Evolutionary conservation across 164 flowering plant species (phyloP).

Genomic region (Stephania yunnanensis): DNA sequence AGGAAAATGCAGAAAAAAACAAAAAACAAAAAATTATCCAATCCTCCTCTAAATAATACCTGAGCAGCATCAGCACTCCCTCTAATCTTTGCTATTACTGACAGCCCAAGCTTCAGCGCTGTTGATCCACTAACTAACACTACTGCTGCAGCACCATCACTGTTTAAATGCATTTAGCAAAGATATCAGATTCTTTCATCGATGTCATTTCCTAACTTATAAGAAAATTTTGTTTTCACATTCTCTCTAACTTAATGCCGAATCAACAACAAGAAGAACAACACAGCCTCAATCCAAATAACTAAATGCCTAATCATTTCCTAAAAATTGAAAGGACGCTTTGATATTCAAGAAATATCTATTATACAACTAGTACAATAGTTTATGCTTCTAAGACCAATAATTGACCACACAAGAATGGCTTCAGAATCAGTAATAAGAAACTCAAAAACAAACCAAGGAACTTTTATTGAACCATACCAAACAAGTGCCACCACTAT

Average conservation of each 20-base stretch:
- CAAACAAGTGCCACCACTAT: neutral
- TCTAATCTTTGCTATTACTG: conserved; percentile 66
- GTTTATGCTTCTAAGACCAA: neutral
- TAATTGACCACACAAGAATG: neutral
- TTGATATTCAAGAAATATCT: too few relatives aligned
- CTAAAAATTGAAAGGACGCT: neutral
- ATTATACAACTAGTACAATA: neutral
- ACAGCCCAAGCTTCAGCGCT: conserved; percentile 64
- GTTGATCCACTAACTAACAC: conserved; percentile 84
- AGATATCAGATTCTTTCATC: neutral
- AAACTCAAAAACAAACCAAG: neutral
- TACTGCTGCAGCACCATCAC: conserved; percentile 95
- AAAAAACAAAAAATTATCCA: neutral
- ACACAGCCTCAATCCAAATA: neutral
- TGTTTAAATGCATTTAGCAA: conserved; percentile 22
- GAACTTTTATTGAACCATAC: neutral
- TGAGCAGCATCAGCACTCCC: conserved; percentile 96
- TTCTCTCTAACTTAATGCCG: too few relatives aligned
- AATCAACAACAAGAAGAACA: too few relatives aligned
- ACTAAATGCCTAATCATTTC: neutral
- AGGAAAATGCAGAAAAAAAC: neutral
- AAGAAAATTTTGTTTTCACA: neutral
- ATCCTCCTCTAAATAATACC: conserved; percentile 32
- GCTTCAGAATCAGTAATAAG: neutral
- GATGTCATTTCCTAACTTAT: neutral